Conservation (phyloP, 1,284 basidiomycete species). For the Cronartium quercuum region DNA sequence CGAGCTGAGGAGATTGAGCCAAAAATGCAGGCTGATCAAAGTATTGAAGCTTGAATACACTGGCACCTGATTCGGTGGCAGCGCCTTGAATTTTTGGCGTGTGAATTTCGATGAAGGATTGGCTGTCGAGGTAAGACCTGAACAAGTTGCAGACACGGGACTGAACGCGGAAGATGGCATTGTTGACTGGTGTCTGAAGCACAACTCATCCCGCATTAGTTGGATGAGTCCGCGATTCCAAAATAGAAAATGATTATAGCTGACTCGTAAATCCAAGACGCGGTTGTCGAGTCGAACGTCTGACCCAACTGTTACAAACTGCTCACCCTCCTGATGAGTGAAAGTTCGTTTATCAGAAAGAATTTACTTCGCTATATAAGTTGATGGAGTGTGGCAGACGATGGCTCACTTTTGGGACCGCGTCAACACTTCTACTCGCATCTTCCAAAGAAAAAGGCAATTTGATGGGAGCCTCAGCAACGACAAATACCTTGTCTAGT, state of each 20-base stretch:
- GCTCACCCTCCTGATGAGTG: constrained; percentile 45
- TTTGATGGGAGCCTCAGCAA: constrained; percentile 63
- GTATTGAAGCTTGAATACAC: constrained; percentile 96
- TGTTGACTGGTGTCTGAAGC: constrained; percentile 72
- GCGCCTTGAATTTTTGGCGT: constrained; percentile 95
- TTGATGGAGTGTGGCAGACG: neutral
- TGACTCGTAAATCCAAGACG: constrained; percentile 73
- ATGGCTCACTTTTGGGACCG: constrained; percentile 15
- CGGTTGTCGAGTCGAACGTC: constrained; percentile 94
- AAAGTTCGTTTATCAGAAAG: constrained; percentile 46
- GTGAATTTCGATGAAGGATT: constrained; percentile 89
- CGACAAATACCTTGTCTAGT: constrained; percentile 71
- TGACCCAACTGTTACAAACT: constrained; percentile 58
- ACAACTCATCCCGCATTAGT: neutral
- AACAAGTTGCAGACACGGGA: constrained; percentile 82
- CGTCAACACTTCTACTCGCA: constrained; percentile 66
- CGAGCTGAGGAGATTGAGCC: constrained; percentile 92
- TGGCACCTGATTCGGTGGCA: constrained; percentile 92
- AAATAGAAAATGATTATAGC: neutral
- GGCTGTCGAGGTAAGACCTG: constrained; percentile 69
- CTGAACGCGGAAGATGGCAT: constrained; percentile 90
- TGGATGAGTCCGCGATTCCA: neutral
- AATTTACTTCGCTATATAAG: neutral
- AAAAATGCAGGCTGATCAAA: constrained; percentile 86
- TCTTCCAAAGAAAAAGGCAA: constrained; percentile 92